Conservation (phyloP, 2,329 filamentous ascomycete genomes). For the Colletotrichum musicola region DNA sequence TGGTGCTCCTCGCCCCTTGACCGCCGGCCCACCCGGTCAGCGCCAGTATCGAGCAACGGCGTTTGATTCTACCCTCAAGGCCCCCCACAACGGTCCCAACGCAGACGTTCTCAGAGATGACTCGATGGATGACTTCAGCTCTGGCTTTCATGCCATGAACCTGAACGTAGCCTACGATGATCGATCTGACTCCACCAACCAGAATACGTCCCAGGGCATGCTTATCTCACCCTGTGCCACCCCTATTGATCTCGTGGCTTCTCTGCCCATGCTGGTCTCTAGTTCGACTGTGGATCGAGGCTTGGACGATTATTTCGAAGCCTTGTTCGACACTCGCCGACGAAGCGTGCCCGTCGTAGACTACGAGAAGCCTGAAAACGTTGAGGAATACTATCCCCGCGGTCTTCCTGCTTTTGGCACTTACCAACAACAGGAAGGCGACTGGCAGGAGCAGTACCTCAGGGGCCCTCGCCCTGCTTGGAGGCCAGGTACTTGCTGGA, state of each 20-base stretch:
- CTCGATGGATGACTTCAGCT: conserved; percentile 39
- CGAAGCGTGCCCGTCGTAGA: conserved; percentile 42
- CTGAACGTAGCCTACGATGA: conserved; percentile 16
- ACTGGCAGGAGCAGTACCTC: conserved; percentile 45
- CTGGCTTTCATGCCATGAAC: conserved; percentile 42
- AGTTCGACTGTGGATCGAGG: conserved; percentile 11
- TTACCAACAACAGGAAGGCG: not conserved
- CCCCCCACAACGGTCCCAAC: conserved; percentile 47
- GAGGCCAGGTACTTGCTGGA: conserved; percentile 40
- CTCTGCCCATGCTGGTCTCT: conserved; percentile 7
- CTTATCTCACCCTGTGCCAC: not conserved
- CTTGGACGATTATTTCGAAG: not conserved
- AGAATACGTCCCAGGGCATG: too few species aligned
- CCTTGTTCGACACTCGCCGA: conserved; percentile 21
- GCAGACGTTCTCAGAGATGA: conserved; percentile 43
- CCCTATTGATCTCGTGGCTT: conserved; percentile 12
- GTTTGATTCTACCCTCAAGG: conserved; percentile 54
- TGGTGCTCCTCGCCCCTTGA: conserved; percentile 64
- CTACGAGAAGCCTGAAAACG: conserved; percentile 46
- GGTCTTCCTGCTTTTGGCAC: conserved; percentile 43
- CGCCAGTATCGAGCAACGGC: conserved; percentile 61
- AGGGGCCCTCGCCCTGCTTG: conserved; percentile 25
- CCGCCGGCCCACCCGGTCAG: conserved; percentile 67
- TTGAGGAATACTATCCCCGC: conserved; percentile 47
- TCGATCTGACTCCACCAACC: conserved; percentile 2